Evolutionary conservation across 129 eudicot genomes (phyloP).

Genomic region (Flaveria ramosissima): DNA sequence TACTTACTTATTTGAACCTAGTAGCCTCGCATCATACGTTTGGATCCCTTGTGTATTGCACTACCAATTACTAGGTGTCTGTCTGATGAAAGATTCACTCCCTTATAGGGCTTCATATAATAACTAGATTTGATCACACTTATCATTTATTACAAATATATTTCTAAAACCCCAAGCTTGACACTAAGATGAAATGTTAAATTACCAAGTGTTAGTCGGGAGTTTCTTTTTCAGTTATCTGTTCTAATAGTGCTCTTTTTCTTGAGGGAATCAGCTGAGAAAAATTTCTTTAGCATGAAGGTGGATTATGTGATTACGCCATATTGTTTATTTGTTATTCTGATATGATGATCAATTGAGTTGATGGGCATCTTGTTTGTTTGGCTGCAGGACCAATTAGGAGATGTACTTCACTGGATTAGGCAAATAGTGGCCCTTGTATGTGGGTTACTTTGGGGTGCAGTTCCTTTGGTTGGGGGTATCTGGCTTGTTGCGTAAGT

Average conservation of each 20-base stretch:
- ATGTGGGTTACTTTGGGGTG: conserved; percentile 91
- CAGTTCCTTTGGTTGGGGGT: conserved; percentile 91
- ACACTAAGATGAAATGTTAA: too few species aligned
- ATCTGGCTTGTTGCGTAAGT: conserved; percentile 87
- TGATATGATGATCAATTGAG: background rate
- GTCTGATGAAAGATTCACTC: background rate
- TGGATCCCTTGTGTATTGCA: background rate
- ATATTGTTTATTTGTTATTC: background rate
- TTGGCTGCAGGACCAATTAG: conserved; percentile 81
- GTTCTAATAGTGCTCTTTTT: too few species aligned
- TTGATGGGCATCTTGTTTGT: conserved; percentile 4
- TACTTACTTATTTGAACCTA: background rate
- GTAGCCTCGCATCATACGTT: background rate
- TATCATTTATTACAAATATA: too few species aligned
- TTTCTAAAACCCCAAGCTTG: too few species aligned
- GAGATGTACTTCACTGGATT: conserved; percentile 96
- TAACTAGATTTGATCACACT: too few species aligned
- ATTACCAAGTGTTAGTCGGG: too few species aligned
- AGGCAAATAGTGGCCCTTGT: conserved; percentile 82
- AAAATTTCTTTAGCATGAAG: background rate
- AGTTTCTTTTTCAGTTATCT: too few species aligned
- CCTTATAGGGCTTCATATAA: background rate
- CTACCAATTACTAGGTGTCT: background rate
- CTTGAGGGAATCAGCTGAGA: too few species aligned
- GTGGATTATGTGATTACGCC: background rate